Base-by-base conservation (phyloP, 1,284 basidiomycete genomes). In the Cryptococcus amylolentus region DNA sequence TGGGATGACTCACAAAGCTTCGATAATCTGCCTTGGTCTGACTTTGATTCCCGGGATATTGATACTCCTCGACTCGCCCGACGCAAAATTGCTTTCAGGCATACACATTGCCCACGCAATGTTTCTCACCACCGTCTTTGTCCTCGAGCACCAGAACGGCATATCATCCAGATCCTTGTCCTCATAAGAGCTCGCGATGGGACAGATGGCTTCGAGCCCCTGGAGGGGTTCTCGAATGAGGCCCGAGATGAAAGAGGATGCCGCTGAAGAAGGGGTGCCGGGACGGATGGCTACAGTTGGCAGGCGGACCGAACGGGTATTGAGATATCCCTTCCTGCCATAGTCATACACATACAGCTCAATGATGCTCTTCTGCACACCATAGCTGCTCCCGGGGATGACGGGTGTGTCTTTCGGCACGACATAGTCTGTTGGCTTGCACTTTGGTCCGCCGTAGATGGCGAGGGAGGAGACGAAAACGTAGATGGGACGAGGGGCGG, bases 261-360 rank as follows among this genome's bases (percentile, higher is more conserved):
- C 82, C 0, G 85, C 85, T 8, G 79, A 78, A 5, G 84, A 80
- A 0, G 85, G 84, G 18, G 72, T 76, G 35, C 76, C 84, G 2
- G 84, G 79, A 43, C 84, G 81, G 47, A 86, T 82, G 42, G 81
- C 81, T 46, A 87, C 82, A 4, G 84, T 86, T 0, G 85, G 85
- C 3, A 86, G 78, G 10, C 84, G 81, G 44, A 86, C 76, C 44
- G 84, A 82, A 35, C 84, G 81, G 10, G 84, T 84, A 63, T 86
- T 83, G 48, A 86, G 71, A 71, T 83, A 84, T 3, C 84, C 83
- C 50, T 75, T 79, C n/a, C 85, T 81, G 1, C 83, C 80, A 67
- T 83, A 86, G 64, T 87, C 85, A 72, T 84, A 86, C 27, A 83
- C 79, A 59, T 84, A 79, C 35, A 85, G 75, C 73, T 87, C 85